These are phyloP conservation scores for Fusarium veterinarium DNA, from an alignment of 2,329 filamentous ascomycete genomes.

Conservation along the genomic window DNA sequence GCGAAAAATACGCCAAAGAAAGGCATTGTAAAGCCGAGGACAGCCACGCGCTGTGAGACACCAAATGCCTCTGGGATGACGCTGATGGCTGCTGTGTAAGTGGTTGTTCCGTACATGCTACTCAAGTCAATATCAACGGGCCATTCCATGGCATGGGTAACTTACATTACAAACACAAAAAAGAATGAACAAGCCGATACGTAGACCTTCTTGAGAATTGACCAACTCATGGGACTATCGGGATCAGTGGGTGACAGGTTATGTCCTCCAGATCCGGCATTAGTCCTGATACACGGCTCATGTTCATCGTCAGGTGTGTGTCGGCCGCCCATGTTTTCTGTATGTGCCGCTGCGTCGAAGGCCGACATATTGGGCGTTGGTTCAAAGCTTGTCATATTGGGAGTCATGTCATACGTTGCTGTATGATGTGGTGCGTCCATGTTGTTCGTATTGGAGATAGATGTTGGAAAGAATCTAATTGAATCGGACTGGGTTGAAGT, in stretches of 20 bases:
- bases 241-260: not conserved
- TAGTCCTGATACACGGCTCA: not conserved
- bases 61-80: not conserved
- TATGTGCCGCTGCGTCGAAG: not conserved
- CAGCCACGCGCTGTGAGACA: not conserved
- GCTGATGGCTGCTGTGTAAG: not conserved
- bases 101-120: not conserved
- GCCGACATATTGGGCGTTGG: not conserved
- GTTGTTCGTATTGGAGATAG: not conserved
- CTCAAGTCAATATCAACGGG: not conserved
- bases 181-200: not conserved
- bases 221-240: constrained; percentile 1
- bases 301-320: not conserved
- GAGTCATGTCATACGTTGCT: not conserved
- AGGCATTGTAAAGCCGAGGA: not conserved
- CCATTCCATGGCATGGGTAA: fast-evolving
- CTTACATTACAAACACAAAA: not conserved
- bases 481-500: not conserved
- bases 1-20: constrained; percentile 5
- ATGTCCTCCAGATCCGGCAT: not conserved
- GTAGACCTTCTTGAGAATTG: not conserved
- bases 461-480: not conserved
- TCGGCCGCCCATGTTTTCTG: not conserved
- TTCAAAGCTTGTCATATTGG: not conserved
- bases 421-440: not conserved